Evolutionary conservation across 164 flowering plant genomes (phyloP).

Genomic region (Stephania yunnanensis): DNA sequence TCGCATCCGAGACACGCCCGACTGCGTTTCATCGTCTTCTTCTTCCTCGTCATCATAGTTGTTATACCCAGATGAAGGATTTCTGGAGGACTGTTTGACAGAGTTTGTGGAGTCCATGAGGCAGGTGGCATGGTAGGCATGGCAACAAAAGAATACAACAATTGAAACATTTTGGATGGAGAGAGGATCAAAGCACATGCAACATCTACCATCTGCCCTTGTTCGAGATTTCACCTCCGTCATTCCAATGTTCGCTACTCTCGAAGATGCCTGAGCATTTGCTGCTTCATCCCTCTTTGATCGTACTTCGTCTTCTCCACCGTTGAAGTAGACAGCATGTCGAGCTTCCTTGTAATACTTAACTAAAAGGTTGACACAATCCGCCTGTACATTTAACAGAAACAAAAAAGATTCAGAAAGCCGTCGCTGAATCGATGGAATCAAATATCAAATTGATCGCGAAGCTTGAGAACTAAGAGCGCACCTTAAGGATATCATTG

Average conservation of each 20-base stretch:
- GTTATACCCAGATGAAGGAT: constrained; percentile 23
- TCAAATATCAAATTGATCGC: neutral
- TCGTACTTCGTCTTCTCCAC: constrained; percentile 61
- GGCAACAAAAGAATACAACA: constrained; percentile 85
- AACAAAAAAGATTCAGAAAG: constrained; percentile 6
- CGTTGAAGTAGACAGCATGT: constrained; percentile 66
- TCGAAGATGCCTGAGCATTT: constrained; percentile 29
- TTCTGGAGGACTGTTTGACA: constrained; percentile 15
- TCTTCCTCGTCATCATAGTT: constrained; percentile 36
- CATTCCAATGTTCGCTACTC: constrained; percentile 24
- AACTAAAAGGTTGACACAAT: constrained; percentile 76
- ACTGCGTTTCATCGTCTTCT: constrained; percentile 27
- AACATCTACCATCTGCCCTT: constrained; percentile 77
- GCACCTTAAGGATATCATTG: constrained; percentile 94
- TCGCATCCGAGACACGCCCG: constrained; percentile 47
- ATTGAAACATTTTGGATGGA: constrained; percentile 52
- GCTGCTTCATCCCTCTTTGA: constrained; percentile 36
- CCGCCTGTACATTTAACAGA: constrained; percentile 51
- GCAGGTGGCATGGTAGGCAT: constrained; percentile 79
- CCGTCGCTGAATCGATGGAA: neutral
- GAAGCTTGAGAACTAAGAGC: neutral
- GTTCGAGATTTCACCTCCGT: constrained; percentile 67
- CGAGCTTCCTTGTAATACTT: constrained; percentile 89
- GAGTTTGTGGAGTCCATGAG: constrained; percentile 58
- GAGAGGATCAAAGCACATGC: constrained; percentile 93